Percentiles rank a stretch among this genome's conserved stretches.
Conservation (phyloP, 495 filamentous ascomycete genomes). For the Daldinia decipiens region DNA sequence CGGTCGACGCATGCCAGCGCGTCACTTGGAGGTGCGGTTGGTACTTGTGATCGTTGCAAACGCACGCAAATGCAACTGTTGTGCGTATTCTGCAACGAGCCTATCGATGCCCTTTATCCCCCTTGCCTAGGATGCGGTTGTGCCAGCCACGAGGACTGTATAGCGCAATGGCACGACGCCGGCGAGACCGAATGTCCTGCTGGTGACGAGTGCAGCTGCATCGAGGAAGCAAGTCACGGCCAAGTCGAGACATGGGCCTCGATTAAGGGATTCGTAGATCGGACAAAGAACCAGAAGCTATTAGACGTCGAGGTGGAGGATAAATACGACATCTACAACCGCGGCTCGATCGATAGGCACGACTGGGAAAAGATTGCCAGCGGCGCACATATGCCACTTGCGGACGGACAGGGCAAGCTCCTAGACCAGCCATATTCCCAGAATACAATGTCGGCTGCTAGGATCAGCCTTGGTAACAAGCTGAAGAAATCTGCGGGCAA, state of each 20-base stretch:
- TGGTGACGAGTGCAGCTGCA: constrained; percentile 60
- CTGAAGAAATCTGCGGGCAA: constrained; percentile 54
- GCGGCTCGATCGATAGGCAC: constrained; percentile 43
- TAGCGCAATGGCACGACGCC: constrained; percentile 62
- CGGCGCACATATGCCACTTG: constrained; percentile 39
- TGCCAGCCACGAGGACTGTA: constrained; percentile 63
- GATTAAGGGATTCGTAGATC: constrained; percentile 49
- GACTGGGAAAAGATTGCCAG: constrained; percentile 52
- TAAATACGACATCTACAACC: constrained; percentile 26
- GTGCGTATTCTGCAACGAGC: constrained; percentile 69
- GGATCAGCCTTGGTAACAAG: constrained; percentile 58
- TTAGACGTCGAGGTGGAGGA: constrained; percentile 26
- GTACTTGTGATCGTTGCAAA: constrained; percentile 64
- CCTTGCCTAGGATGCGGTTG: constrained; percentile 72
- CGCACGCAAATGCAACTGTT: constrained; percentile 62
- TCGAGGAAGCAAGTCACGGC: constrained; percentile 53
- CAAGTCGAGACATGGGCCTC: constrained; percentile 56
- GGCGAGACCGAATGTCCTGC: constrained; percentile 59
- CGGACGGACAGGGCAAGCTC: constrained; percentile 37
- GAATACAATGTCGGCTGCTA: constrained; percentile 55
- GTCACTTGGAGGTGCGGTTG: constrained; percentile 60
- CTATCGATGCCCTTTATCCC: constrained; percentile 65
- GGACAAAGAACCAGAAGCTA: constrained; percentile 40
- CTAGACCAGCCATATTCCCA: constrained; percentile 37
- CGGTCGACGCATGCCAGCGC: constrained; percentile 53